Evolutionary conservation across 176 grass and related monocot species (phyloP).

Genomic region (Carex littledalei): DNA sequence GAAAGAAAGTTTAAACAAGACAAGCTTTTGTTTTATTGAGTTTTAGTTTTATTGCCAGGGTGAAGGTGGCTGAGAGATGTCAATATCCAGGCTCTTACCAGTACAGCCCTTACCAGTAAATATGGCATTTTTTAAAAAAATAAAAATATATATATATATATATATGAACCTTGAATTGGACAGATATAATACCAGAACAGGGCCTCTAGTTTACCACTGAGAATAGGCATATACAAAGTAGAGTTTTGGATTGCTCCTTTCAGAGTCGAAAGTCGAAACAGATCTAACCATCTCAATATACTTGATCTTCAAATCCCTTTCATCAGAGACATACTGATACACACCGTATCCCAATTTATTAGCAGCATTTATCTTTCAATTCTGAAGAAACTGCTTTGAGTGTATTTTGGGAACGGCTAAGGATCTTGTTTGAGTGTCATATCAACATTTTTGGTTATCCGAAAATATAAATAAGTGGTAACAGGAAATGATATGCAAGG

Average conservation of each 20-base stretch:
- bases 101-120: background rate
- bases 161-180: background rate
- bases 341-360: background rate
- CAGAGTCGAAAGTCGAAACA: background rate
- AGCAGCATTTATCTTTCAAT: background rate
- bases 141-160: background rate
- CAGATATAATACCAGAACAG: background rate
- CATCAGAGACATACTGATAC: background rate
- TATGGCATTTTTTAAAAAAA: background rate
- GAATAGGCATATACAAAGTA: background rate
- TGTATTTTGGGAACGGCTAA: too few relatives aligned
- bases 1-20: too few relatives aligned
- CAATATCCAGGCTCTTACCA: background rate
- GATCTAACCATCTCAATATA: background rate
- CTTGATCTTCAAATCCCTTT: background rate
- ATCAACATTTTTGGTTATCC: background rate
- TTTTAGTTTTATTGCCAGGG: background rate
- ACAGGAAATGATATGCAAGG: background rate
- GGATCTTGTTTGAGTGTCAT: background rate
- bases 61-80: background rate
- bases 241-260: background rate
- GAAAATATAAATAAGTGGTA: background rate
- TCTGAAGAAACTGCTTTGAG: background rate
- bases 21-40: background rate
- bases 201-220: background rate